Evolutionary conservation across 2,329 filamentous ascomycete species (phyloP).

Genomic region (Alternaria brassicicola): DNA sequence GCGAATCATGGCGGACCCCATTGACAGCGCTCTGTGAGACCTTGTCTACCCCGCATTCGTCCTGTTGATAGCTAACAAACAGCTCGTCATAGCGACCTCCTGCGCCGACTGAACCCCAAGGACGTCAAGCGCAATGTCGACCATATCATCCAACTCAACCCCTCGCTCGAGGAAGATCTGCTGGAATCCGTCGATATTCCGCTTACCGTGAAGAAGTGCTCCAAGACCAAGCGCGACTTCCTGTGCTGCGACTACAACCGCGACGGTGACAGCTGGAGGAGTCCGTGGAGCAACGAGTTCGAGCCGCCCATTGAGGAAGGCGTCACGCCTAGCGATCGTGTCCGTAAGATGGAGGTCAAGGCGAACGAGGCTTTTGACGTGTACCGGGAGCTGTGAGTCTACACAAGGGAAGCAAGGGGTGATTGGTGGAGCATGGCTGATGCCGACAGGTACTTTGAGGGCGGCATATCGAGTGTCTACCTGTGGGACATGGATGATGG

Average conservation of each 20-base stretch:
- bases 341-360: constrained; percentile 90
- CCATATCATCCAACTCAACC: constrained; percentile 84
- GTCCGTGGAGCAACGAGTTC: constrained; percentile 99
- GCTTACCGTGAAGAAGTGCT: constrained; percentile 82
- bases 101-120: constrained; percentile 95
- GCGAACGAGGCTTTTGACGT: constrained; percentile 97
- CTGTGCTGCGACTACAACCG: constrained; percentile 99
- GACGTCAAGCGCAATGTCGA: constrained; percentile 87
- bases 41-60: neutral
- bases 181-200: constrained; percentile 98
- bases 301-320: constrained; percentile 87
- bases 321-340: constrained; percentile 85
- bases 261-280: constrained; percentile 95
- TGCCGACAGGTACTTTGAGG: constrained; percentile 77
- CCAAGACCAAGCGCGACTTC: constrained; percentile 90
- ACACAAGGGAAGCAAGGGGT: neutral
- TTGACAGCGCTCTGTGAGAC: constrained; percentile 75
- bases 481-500: constrained; percentile 98
- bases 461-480: constrained; percentile 93
- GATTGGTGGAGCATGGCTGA: constrained; percentile 25
- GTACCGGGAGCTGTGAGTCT: constrained; percentile 79
- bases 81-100: constrained; percentile 75
- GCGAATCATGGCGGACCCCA: constrained; percentile 45
- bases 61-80: constrained; percentile 20
- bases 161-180: constrained; percentile 94